Evolutionary conservation across 1,284 basidiomycete genomes (phyloP).

Genomic region (Sporisorium sorghi): DNA sequence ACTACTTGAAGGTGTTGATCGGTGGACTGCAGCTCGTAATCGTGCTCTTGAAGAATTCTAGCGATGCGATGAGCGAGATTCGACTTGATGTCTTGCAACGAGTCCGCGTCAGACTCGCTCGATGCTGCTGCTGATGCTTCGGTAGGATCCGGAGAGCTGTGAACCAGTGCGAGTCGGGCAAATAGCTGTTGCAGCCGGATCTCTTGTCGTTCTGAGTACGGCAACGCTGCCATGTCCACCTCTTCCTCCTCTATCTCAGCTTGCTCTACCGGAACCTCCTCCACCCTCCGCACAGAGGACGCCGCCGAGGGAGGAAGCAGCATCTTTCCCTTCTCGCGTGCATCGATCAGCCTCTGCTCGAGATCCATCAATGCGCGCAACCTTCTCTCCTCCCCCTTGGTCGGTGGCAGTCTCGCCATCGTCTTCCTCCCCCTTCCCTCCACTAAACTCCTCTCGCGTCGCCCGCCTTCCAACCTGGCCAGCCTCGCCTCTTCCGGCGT

Average conservation of each 20-base stretch:
- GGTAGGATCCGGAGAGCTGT: constrained; percentile 2
- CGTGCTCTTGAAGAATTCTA: constrained; percentile 26
- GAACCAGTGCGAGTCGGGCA: constrained; percentile 38
- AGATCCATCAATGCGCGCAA: constrained; percentile 13
- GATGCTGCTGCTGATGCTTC: background rate
- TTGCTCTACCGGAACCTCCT: background rate
- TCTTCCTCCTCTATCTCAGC: background rate
- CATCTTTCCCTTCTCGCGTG: constrained; percentile 33
- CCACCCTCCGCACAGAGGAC: background rate
- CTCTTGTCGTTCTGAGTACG: constrained; percentile 39
- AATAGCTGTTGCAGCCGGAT: constrained; percentile 44
- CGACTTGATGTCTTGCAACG: constrained; percentile 38
- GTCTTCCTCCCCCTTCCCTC: constrained; percentile 13
- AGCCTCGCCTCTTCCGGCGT: constrained; percentile 42
- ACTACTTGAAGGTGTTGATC: background rate
- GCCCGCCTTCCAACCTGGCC: constrained; percentile 32
- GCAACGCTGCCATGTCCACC: constrained; percentile 27
- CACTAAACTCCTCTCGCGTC: constrained; percentile 22
- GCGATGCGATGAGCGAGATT: constrained; percentile 39
- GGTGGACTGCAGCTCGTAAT: constrained; percentile 25
- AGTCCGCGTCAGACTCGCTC: constrained; percentile 1
- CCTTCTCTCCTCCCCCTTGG: constrained; percentile 19
- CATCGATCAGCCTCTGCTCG: constrained; percentile 37
- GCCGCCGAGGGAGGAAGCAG: constrained; percentile 30
- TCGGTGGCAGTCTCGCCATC: constrained; percentile 2